These are phyloP conservation scores for Trichoderma oligosporum DNA, from an alignment of 2,329 filamentous ascomycete species.

Conservation along the genomic window DNA sequence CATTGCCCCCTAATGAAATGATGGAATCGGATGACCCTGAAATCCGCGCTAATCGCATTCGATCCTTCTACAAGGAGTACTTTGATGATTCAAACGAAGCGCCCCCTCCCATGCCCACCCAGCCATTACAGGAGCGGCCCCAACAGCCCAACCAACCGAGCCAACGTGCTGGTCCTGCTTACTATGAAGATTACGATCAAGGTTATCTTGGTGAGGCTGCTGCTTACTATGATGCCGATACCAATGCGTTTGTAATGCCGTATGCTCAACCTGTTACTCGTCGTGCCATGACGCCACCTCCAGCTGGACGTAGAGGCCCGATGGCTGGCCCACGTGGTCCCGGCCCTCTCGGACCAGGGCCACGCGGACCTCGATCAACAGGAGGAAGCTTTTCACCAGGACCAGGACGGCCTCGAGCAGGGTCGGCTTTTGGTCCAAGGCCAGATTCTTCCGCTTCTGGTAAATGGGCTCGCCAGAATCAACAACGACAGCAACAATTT, in stretches of 20 bases:
- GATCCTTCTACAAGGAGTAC: constrained; percentile 99
- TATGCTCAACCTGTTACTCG: constrained; percentile 82
- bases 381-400: constrained; percentile 45
- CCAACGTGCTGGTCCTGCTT: constrained; percentile 36
- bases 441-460: constrained; percentile 64
- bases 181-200: constrained; percentile 73
- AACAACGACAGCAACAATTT: constrained; percentile 30
- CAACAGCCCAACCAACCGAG: constrained; percentile 22
- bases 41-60: constrained; percentile 88
- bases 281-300: constrained; percentile 93
- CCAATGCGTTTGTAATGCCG: constrained; percentile 70
- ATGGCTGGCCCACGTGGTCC: constrained; percentile 25
- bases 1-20: constrained; percentile 81
- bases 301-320: constrained; percentile 48
- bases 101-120: constrained; percentile 39
- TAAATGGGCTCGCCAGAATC: constrained; percentile 41
- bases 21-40: constrained; percentile 82
- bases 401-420: constrained; percentile 54
- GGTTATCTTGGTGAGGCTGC: constrained; percentile 65
- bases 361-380: constrained; percentile 42
- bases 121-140: constrained; percentile 30
- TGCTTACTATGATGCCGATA: constrained; percentile 62
- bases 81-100: constrained; percentile 75
- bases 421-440: constrained; percentile 34
- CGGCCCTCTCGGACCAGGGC: constrained; percentile 34